Conservation (phyloP, 2,329 filamentous ascomycete species). For the Monosporascus sp. region DNA sequence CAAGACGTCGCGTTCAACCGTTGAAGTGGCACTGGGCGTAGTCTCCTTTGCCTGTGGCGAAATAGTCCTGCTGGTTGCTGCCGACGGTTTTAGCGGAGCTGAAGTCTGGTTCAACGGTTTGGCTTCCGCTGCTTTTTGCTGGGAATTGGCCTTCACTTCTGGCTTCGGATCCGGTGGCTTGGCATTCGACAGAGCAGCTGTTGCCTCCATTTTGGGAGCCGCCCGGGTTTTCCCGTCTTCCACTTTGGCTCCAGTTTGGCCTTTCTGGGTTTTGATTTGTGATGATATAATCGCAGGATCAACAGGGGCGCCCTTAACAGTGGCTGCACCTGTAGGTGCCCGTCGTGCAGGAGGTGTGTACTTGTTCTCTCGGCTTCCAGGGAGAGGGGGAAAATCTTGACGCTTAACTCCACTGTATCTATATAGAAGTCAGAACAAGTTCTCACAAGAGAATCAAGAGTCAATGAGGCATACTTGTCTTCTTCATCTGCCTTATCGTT, state of each 20-base stretch:
- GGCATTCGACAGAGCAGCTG: conserved; percentile 11
- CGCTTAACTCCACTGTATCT: conserved; percentile 91
- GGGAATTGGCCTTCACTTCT: conserved; percentile 26
- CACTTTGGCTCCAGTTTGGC: conserved; percentile 28
- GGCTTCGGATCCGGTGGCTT: conserved; percentile 29
- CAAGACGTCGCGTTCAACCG: conserved; percentile 57
- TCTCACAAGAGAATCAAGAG: background rate
- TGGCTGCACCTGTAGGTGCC: conserved; percentile 68
- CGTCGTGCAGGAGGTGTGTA: conserved; percentile 89
- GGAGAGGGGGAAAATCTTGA: conserved; percentile 64
- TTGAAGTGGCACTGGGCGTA: conserved; percentile 50
- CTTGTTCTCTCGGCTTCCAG: conserved; percentile 51
- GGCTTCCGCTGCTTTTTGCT: conserved; percentile 18
- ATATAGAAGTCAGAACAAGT: conserved; percentile 7
- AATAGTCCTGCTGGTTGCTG: conserved; percentile 36
- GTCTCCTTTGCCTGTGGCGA: conserved; percentile 34
- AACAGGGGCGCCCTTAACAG: conserved; percentile 69
- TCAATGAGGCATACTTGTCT: conserved; percentile 62
- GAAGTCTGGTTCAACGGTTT: conserved; percentile 20
- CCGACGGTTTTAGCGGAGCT: conserved; percentile 25
- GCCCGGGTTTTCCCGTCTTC: conserved; percentile 29
- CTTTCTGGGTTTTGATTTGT: conserved; percentile 55
- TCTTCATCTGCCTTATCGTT: conserved; percentile 79
- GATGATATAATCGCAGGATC: conserved; percentile 89
- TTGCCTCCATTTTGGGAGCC: conserved; percentile 16